Conservation (phyloP, 208 protist genomes). For the Sergeia podlipaevii region DNA sequence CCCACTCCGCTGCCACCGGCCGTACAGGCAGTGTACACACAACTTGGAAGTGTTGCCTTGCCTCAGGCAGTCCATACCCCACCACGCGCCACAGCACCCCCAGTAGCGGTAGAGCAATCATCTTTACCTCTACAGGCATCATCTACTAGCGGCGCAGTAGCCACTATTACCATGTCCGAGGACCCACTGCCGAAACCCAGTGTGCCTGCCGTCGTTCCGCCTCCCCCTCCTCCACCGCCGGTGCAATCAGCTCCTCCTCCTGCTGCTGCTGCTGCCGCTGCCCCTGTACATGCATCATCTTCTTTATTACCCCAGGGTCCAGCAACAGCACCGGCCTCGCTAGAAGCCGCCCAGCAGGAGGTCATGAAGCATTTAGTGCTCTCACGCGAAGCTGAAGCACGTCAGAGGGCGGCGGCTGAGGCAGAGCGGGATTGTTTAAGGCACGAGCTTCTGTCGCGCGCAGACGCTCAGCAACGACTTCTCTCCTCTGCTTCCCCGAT, state of each 20-base stretch:
- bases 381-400: constrained; percentile 3
- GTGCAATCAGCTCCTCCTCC: background rate
- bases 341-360: constrained; percentile 19
- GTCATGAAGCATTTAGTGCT: background rate
- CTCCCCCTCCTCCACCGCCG: background rate
- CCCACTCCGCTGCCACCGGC: constrained; percentile 10
- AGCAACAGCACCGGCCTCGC: background rate
- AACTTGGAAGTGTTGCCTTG: background rate
- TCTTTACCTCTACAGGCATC: too few relatives aligned
- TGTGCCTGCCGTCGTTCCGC: background rate
- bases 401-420: constrained; percentile 15
- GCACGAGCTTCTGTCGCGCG: background rate
- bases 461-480: background rate
- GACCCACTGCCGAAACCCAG: background rate
- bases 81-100: too few relatives aligned
- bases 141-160: too few relatives aligned
- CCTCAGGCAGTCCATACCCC: too few relatives aligned
- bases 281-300: background rate
- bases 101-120: too few relatives aligned
- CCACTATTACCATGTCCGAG: background rate
- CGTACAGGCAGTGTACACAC: constrained; percentile 14
- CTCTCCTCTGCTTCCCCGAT: background rate
- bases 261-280: background rate
- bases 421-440: constrained; percentile 10
- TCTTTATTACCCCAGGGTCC: background rate